These are phyloP conservation scores for Penicillium samsonianum DNA, from an alignment of 495 filamentous ascomycete species.

Conservation along the genomic window DNA sequence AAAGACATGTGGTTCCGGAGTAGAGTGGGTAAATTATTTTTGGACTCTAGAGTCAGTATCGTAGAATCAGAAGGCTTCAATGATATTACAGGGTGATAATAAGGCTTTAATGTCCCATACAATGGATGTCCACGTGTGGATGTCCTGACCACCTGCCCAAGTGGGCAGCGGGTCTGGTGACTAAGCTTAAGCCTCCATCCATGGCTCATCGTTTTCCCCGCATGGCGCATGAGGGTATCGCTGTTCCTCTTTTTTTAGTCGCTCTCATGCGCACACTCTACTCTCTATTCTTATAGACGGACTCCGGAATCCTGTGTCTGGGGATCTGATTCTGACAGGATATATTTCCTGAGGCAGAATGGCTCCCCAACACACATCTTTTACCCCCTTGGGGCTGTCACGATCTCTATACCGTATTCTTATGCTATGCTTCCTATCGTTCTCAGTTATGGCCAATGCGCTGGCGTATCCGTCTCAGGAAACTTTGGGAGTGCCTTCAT, in stretches of 20 bases:
- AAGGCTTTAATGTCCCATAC: neutral
- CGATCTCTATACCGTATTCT: slow-evolving; percentile 23
- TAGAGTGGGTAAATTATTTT: neutral
- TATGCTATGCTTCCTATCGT: slow-evolving; percentile 26
- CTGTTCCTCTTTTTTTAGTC: slow-evolving; percentile 4
- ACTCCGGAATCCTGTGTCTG: slow-evolving; percentile 6
- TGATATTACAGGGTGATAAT: neutral
- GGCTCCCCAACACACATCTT: slow-evolving; percentile 14
- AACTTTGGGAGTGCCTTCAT: slow-evolving; percentile 11
- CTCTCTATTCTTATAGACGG: slow-evolving; percentile 25
- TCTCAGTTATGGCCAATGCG: slow-evolving; percentile 29
- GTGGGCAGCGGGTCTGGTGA: slow-evolving; percentile 17
- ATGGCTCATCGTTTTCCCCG: slow-evolving; percentile 18
- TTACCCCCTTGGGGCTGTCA: slow-evolving; percentile 17
- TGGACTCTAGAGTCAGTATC: neutral
- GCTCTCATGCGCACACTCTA: neutral
- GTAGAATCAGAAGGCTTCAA: neutral
- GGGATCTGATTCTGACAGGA: slow-evolving; percentile 13
- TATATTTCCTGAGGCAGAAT: slow-evolving; percentile 19
- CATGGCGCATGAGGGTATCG: slow-evolving; percentile 20
- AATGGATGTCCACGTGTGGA: neutral
- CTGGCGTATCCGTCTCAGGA: slow-evolving; percentile 35
- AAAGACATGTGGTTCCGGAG: slow-evolving; percentile 17
- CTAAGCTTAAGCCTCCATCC: slow-evolving; percentile 13
- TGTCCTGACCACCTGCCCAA: neutral